Evolutionary conservation across 345 rosid genomes (phyloP), one percentile per base, ranked within the genome.

Genomic region (Eucalyptus cloeziana): DNA sequence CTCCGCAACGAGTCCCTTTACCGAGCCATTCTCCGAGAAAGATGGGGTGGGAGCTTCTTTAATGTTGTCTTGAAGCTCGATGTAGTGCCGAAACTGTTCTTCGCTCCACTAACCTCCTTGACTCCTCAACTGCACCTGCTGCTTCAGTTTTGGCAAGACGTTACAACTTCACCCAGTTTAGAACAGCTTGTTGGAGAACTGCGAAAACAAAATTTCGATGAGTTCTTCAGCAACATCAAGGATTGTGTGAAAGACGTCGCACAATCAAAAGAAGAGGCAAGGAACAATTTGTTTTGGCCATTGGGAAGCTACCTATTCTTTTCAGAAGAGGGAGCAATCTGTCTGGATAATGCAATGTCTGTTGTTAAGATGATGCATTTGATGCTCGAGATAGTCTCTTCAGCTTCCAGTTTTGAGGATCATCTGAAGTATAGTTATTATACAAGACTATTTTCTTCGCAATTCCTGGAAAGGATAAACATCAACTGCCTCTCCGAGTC

Each of bases 281-380:
- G 44, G 27, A 85, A 81, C 43, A 87, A 88, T 43, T 87, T 45
- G 40, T 96, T 93, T 69, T 94, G 92, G 94, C 99, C 99, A 21
- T 94, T 94, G 54, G 99, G 99, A 86, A 95, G 92, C 88, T 95
- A 93, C 76, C 87, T 96, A 49, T 94, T 95, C 90, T 95, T 96
- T 76, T 94, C 98, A 21, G 94, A 93, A 85, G 93, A 91, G 13
- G 99, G 99, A 71, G 98, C 94, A n/a, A 89, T 98, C 22, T 97
- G 98, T 44, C 71, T 95, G 60, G 97, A 97, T n/a, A 94, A 94
- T 62, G 94, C 95, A 7, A 83, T 40, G 9, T 94, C 96, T 33
- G 90, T 97, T 45, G 87, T 93, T 47, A 89, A 86, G 91, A 91
- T 95, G 94, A 92, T 97, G 97, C 88, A 93, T 89, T 89, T 91